phyloP scores from a whole-genome alignment of 129 eudicot genomes.

The Silybum marianum region DNA sequence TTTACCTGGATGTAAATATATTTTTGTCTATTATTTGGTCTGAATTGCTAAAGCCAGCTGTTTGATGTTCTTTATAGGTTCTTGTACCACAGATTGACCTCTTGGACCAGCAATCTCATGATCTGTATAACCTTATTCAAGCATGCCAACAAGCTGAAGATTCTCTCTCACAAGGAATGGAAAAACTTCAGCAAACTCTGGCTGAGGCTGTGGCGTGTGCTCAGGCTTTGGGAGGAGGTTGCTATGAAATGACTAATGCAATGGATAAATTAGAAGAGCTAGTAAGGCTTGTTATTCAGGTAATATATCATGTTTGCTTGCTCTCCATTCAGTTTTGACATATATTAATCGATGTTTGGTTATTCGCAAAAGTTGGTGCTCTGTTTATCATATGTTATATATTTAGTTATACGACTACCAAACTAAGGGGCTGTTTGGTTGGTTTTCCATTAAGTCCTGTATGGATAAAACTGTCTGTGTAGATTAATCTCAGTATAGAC shows the following conservation, averaged over 20 bases:
- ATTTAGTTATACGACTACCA: too few relatives aligned
- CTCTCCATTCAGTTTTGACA: not conserved
- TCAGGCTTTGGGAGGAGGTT: slow-evolving; percentile 48
- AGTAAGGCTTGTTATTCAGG: slow-evolving; percentile 81
- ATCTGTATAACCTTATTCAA: slow-evolving; percentile 63
- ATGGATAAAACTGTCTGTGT: too few relatives aligned
- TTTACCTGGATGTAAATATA: not conserved
- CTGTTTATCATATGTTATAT: too few relatives aligned
- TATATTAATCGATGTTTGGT: not conserved
- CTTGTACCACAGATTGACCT: slow-evolving; percentile 75
- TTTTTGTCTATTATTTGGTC: not conserved
- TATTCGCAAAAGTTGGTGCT: too few relatives aligned
- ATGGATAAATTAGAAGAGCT: slow-evolving; percentile 68
- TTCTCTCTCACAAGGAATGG: slow-evolving; percentile 94
- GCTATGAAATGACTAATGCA: slow-evolving; percentile 59
- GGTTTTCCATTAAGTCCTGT: too few relatives aligned
- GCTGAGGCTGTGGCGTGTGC: slow-evolving; percentile 59
- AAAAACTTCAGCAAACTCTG: slow-evolving; percentile 63
- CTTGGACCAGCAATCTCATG: slow-evolving; percentile 59
- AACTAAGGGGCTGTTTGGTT: too few relatives aligned
- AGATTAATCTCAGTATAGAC: too few relatives aligned
- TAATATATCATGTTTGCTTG: slow-evolving; percentile 26
- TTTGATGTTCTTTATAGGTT: slow-evolving; percentile 48
- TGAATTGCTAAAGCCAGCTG: slow-evolving; percentile 15
- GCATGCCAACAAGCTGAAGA: slow-evolving; percentile 98